Conservation (phyloP, 2,329 filamentous ascomycete genomes). For the Lasiodiplodia hormozganensis region DNA sequence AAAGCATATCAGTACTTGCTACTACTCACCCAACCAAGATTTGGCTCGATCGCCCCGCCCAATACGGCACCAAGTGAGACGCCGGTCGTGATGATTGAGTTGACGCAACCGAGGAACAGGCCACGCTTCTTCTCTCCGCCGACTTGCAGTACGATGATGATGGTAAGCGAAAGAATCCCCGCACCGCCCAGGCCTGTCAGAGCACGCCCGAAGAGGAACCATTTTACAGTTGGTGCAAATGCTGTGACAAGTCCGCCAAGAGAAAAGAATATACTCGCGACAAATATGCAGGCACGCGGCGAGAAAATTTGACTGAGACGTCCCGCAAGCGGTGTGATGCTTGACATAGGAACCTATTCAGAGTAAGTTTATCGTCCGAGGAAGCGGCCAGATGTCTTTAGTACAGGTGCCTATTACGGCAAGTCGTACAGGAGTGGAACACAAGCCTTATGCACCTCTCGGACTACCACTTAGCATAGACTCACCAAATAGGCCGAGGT, state of each 20-base stretch:
- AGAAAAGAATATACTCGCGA: conserved; percentile 64
- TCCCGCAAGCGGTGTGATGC: conserved; percentile 72
- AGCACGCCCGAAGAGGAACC: conserved; percentile 73
- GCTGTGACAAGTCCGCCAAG: conserved; percentile 71
- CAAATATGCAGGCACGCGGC: conserved; percentile 69
- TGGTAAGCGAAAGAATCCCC: conserved; percentile 74
- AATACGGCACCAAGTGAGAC: conserved; percentile 75
- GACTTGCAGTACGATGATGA: conserved; percentile 80
- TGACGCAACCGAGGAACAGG: conserved; percentile 75
- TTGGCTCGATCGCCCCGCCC: conserved; percentile 68
- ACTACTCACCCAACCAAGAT: conserved; percentile 71
- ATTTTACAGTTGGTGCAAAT: conserved; percentile 62
- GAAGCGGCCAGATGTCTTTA: background rate
- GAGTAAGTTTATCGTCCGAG: background rate
- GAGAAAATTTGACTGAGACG: conserved; percentile 78
- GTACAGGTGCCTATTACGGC: background rate
- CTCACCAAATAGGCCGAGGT: conserved; percentile 72
- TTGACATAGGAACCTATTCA: conserved; percentile 48
- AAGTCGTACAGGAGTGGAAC: background rate
- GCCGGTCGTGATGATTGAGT: conserved; percentile 74
- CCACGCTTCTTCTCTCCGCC: conserved; percentile 71
- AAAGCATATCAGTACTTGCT: background rate
- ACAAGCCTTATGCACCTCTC: background rate
- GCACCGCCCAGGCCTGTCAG: conserved; percentile 73
- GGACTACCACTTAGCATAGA: background rate